Conservation (phyloP, 2,329 filamentous ascomycete species). For the Diplocarpon rosae region DNA sequence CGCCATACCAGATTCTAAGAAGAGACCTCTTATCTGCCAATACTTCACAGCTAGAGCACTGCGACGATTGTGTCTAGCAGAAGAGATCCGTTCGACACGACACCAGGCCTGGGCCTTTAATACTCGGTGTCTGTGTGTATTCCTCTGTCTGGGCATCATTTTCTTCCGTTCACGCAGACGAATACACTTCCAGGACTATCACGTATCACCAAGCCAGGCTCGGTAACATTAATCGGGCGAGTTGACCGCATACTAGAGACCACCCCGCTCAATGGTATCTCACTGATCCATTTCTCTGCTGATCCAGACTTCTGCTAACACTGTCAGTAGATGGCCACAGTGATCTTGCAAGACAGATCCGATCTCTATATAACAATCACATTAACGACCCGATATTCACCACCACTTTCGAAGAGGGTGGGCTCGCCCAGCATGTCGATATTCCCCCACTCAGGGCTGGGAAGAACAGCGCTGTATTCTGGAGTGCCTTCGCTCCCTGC, state of each 20-base stretch:
- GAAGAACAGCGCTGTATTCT: constrained; percentile 75
- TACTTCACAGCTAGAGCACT: too few species aligned
- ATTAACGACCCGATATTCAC: constrained; percentile 68
- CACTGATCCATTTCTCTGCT: neutral
- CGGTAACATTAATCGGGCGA: constrained; percentile 25
- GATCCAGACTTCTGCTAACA: neutral
- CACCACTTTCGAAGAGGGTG: constrained; percentile 61
- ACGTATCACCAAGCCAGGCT: constrained; percentile 3
- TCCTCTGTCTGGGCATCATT: constrained; percentile 10
- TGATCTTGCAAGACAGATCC: constrained; percentile 69
- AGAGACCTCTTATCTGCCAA: too few species aligned
- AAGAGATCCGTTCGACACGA: neutral
- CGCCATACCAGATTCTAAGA: too few species aligned
- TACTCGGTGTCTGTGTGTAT: constrained; percentile 12
- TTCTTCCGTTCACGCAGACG: constrained; percentile 6
- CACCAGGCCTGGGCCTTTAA: constrained; percentile 2
- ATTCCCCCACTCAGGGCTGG: constrained; percentile 63
- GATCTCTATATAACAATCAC: constrained; percentile 57
- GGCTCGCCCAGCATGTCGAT: constrained; percentile 63
- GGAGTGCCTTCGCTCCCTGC: constrained; percentile 77
- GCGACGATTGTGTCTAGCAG: too few species aligned
- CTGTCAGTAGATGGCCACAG: constrained; percentile 66
- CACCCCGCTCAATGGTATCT: constrained; percentile 36
- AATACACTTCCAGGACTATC: neutral
- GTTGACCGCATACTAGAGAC: constrained; percentile 34